phyloP scores from a whole-genome alignment of 1,139 yeast species.

The Eremothecium cymbalariae region DNA sequence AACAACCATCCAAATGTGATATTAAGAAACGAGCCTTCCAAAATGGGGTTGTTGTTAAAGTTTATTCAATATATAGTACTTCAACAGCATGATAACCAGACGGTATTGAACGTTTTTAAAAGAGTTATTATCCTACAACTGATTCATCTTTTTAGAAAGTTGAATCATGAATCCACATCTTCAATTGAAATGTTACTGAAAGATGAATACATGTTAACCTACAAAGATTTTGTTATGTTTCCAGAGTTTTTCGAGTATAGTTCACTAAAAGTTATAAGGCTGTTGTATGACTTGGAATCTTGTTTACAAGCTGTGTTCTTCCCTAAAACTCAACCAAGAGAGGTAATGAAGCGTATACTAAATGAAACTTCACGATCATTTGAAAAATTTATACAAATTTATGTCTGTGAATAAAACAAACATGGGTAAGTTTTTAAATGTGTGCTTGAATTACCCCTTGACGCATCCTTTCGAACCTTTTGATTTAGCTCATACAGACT shows the following conservation, averaged over 20 bases:
- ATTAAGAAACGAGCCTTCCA: background rate
- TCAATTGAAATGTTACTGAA: constrained; percentile 11
- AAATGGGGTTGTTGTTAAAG: constrained; percentile 15
- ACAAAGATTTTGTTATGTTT: constrained; percentile 21
- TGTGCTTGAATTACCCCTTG: constrained; percentile 22
- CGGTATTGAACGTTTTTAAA: constrained; percentile 19
- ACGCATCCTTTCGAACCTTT: constrained; percentile 9
- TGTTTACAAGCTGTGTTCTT: constrained; percentile 8
- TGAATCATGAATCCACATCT: constrained; percentile 1
- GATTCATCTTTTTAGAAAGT: constrained; percentile 11
- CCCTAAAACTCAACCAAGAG: constrained; percentile 1
- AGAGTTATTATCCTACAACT: constrained; percentile 22
- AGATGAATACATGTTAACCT: constrained; percentile 19
- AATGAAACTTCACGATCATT: constrained; percentile 2
- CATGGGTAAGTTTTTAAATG: constrained; percentile 17
- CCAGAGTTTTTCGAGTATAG: constrained; percentile 19
- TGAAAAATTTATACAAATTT: constrained; percentile 12
- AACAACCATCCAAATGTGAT: constrained; percentile 7
- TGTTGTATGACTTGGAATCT: constrained; percentile 10
- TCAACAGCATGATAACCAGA: constrained; percentile 22
- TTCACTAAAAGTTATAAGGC: constrained; percentile 13
- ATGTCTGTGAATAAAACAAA: constrained; percentile 13
- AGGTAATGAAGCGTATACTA: constrained; percentile 3
- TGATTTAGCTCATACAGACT: constrained; percentile 5
- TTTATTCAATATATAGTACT: constrained; percentile 14